Evolutionary conservation across 2,329 filamentous ascomycete genomes (phyloP).

Genomic region (Tothia fuscella): DNA sequence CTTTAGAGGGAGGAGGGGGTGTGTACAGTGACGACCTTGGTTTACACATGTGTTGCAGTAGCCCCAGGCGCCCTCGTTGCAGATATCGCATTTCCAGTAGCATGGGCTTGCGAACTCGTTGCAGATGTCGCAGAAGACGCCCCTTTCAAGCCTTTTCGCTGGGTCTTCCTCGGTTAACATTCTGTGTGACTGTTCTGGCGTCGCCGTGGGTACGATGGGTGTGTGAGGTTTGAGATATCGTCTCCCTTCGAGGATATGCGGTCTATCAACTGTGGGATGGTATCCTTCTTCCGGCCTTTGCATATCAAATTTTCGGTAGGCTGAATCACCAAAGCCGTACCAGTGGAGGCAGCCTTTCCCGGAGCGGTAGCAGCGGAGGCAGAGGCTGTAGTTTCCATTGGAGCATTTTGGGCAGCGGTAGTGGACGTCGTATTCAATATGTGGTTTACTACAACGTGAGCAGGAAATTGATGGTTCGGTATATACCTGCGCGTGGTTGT

Average conservation of each 20-base stretch:
- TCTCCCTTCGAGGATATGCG: slow-evolving; percentile 40
- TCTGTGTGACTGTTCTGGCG: slow-evolving; percentile 14
- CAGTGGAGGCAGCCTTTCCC: slow-evolving; percentile 73
- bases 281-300: slow-evolving; percentile 30
- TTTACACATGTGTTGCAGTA: slow-evolving; percentile 85
- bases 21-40: slow-evolving; percentile 67
- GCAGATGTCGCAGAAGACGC: slow-evolving; percentile 76
- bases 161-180: slow-evolving; percentile 49
- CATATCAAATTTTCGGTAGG: slow-evolving; percentile 51
- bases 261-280: slow-evolving; percentile 30
- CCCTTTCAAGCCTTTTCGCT: slow-evolving; percentile 55
- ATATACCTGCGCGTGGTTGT: slow-evolving; percentile 31
- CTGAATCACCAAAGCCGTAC: slow-evolving; percentile 74
- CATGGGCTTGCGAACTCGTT: slow-evolving; percentile 63
- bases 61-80: slow-evolving; percentile 90
- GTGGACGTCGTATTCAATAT: slow-evolving; percentile 78
- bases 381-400: slow-evolving; percentile 64
- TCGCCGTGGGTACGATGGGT: slow-evolving; percentile 16
- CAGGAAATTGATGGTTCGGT: slow-evolving; percentile 65
- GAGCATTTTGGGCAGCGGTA: slow-evolving; percentile 68
- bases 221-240: slow-evolving; percentile 26
- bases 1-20: slow-evolving; percentile 65
- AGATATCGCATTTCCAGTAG: slow-evolving; percentile 79
- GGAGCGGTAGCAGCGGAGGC: slow-evolving; percentile 64
- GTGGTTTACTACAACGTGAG: slow-evolving; percentile 52